Percentiles rank a stretch among this genome's conserved stretches.
These are phyloP conservation scores for Pichia pseudocactophila DNA, from an alignment of 805 yeast species.

Conservation along the genomic window DNA sequence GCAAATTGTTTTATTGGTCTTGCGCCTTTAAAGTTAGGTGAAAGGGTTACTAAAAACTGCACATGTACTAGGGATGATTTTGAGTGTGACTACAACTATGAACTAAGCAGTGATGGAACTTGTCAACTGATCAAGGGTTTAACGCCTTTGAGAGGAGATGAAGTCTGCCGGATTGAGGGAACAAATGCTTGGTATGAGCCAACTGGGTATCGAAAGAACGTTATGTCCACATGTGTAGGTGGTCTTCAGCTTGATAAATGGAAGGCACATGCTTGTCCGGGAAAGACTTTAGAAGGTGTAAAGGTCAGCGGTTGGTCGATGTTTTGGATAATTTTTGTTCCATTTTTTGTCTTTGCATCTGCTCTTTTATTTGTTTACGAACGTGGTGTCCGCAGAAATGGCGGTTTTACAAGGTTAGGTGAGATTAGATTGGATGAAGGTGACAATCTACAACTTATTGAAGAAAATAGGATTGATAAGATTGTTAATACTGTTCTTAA, in stretches of 20 bases:
- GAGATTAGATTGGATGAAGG: constrained; percentile 79
- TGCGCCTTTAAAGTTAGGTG: constrained; percentile 51
- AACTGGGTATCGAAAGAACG: constrained; percentile 86
- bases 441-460: constrained; percentile 42
- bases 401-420: constrained; percentile 71
- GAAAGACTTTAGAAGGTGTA: constrained; percentile 55
- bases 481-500: constrained; percentile 50
- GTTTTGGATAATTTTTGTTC: constrained; percentile 46
- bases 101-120: constrained; percentile 63
- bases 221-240: constrained; percentile 77
- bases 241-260: constrained; percentile 66
- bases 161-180: constrained; percentile 46
- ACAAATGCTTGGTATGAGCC: constrained; percentile 72
- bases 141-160: constrained; percentile 53
- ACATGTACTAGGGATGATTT: constrained; percentile 78
- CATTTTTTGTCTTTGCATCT: constrained; percentile 43
- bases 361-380: constrained; percentile 66
- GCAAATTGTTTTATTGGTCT: constrained; percentile 64
- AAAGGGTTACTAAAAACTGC: constrained; percentile 55
- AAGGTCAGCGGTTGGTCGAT: constrained; percentile 49
- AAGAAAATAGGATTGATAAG: constrained; percentile 51
- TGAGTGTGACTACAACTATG: constrained; percentile 89
- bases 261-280: constrained; percentile 75
- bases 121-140: constrained; percentile 77
- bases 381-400: constrained; percentile 70